These are phyloP conservation scores for Kwoniella pini DNA, from an alignment of 768 basidiomycete species.

Conservation along the genomic window DNA sequence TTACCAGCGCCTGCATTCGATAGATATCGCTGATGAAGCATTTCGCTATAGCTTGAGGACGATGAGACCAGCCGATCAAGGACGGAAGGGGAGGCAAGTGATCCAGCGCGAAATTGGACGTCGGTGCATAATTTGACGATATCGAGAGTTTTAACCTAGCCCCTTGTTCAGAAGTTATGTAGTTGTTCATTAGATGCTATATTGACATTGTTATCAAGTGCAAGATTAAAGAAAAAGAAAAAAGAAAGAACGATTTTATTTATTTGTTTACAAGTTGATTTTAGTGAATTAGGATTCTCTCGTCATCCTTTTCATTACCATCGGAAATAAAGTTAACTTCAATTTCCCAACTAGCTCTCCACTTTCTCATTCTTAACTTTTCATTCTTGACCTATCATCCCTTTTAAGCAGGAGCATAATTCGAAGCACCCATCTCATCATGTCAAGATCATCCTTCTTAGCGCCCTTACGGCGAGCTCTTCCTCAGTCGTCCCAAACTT, in stretches of 20 bases:
- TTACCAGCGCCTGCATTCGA: conserved; percentile 19
- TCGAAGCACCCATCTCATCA: background rate
- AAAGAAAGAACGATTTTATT: background rate
- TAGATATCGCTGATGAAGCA: conserved; percentile 44
- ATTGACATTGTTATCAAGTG: background rate
- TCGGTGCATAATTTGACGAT: background rate
- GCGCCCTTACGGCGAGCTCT: background rate
- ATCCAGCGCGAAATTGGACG: background rate
- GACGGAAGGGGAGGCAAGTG: conserved; percentile 17
- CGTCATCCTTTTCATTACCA: background rate
- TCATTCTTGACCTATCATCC: background rate
- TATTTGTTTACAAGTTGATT: conserved; percentile 1
- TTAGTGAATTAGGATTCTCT: background rate
- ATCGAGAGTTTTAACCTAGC: background rate
- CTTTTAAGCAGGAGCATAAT: background rate
- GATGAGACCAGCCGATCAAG: conserved; percentile 38
- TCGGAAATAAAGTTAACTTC: too few relatives aligned
- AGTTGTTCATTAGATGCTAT: background rate
- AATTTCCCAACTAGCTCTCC: too few relatives aligned
- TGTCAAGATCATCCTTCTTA: conserved; percentile 8
- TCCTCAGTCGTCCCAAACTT: background rate
- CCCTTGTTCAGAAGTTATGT: background rate
- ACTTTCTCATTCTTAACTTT: background rate
- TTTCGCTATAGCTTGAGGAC: conserved; percentile 41
- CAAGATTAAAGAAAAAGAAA: background rate